Evolutionary conservation across 495 filamentous ascomycete species (phyloP).

Genomic region (Hypoxylon lenormandii): DNA sequence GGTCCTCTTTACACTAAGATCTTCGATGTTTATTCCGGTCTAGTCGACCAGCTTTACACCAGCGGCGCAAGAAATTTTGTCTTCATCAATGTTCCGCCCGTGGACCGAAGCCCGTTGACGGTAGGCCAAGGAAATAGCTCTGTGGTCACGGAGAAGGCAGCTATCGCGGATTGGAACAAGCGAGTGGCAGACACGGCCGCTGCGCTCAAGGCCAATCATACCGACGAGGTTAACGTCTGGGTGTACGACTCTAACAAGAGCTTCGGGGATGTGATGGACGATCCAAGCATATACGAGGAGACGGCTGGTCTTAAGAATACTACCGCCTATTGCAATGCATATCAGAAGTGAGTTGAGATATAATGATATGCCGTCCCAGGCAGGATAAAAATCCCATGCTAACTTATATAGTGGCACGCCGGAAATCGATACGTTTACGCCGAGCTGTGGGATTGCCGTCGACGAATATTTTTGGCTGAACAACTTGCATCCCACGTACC

Average conservation of each 20-base stretch:
- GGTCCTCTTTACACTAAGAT: slow-evolving; percentile 62
- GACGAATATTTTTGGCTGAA: slow-evolving; percentile 75
- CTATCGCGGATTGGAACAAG: slow-evolving; percentile 58
- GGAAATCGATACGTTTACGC: slow-evolving; percentile 58
- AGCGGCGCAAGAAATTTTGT: slow-evolving; percentile 79
- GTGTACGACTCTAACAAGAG: slow-evolving; percentile 61
- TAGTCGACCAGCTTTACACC: slow-evolving; percentile 69
- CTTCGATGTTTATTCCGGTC: slow-evolving; percentile 68
- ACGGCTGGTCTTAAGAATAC: slow-evolving; percentile 65
- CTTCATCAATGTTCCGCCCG: slow-evolving; percentile 79
- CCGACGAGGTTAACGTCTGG: slow-evolving; percentile 57
- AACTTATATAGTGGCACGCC: slow-evolving; percentile 64
- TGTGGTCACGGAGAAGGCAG: slow-evolving; percentile 48
- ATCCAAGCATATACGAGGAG: slow-evolving; percentile 60
- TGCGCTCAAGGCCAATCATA: slow-evolving; percentile 52
- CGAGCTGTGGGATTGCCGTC: slow-evolving; percentile 64
- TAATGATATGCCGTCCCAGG: neutral
- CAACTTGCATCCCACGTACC: slow-evolving; percentile 69
- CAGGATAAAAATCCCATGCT: slow-evolving; percentile 5
- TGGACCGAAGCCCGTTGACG: slow-evolving; percentile 72
- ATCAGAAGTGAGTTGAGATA: slow-evolving; percentile 63
- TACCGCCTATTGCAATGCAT: slow-evolving; percentile 65
- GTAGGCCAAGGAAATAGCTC: slow-evolving; percentile 44
- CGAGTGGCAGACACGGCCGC: slow-evolving; percentile 50
- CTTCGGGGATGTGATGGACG: slow-evolving; percentile 68